phyloP scores from a whole-genome alignment of 768 basidiomycete genomes.

The Auricularia sp. region DNA sequence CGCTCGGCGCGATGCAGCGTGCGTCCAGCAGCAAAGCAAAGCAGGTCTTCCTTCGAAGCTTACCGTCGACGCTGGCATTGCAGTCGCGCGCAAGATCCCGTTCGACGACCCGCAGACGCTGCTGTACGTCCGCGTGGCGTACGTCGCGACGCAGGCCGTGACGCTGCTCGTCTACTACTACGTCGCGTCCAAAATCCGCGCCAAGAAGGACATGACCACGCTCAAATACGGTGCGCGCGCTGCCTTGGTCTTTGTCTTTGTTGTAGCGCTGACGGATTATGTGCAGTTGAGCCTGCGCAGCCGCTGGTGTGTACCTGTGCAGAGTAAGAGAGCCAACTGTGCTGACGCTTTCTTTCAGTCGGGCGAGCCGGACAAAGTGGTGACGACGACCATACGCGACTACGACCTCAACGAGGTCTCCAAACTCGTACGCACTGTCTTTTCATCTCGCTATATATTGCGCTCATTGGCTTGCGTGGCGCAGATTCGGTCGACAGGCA shows the following conservation, averaged over 20 bases:
- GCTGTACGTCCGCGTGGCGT: conserved; percentile 73
- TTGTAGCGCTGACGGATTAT: neutral
- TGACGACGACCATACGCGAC: conserved; percentile 87
- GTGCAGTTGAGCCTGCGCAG: conserved; percentile 59
- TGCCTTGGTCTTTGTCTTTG: neutral
- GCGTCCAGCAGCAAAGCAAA: neutral
- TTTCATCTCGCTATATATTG: neutral
- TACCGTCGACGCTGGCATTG: neutral
- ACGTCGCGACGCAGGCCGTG: conserved; percentile 63
- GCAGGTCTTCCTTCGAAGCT: neutral
- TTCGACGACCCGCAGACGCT: conserved; percentile 83
- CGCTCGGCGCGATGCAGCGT: conserved; percentile 92
- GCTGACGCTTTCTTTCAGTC: conserved; percentile 27
- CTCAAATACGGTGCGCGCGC: conserved; percentile 77
- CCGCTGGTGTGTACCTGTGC: conserved; percentile 51
- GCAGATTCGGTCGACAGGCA: conserved; percentile 57
- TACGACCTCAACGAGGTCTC: conserved; percentile 87
- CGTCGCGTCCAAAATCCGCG: conserved; percentile 76
- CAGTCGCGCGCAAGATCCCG: conserved; percentile 85
- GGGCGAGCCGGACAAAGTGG: conserved; percentile 58
- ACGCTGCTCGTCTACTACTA: conserved; percentile 74
- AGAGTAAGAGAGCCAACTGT: conserved; percentile 1
- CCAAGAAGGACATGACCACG: conserved; percentile 91
- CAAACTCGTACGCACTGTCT: conserved; percentile 43
- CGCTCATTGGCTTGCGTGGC: neutral